Evolutionary conservation across 805 yeast species (phyloP), one percentile per base, ranked within the genome.

Genomic region (Candida verbasci): DNA sequence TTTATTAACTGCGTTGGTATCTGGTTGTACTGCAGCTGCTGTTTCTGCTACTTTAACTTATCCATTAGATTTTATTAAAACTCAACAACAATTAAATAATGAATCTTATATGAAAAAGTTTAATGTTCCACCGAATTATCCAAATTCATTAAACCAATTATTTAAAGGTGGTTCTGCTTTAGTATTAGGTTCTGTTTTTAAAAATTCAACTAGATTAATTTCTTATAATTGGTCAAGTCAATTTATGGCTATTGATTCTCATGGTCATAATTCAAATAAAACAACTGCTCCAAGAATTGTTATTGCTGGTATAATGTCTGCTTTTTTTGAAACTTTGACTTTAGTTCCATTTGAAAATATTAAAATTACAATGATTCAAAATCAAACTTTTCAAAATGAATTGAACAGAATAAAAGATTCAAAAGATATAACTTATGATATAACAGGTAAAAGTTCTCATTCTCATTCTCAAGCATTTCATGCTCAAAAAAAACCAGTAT

Each of bases 301-400:
- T 6, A 78, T 84, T 40, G 96, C 96, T 3, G 96, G 95, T 8
- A 70, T 72, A 1, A 74, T 86, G 65, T 84, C 95, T 4, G 97
- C 95, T 2, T 69, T 83, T 39, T 62, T 81, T 29, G 97, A 93
- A 56, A 80, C 94, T 2, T 44, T 88, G 23, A 75, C 84, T 71
- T 77, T 91, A 16, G 84, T 93, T 14, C 98, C 97, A 0, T 89
- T 91, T 55, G 98, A 91, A 52, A 85, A 82, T 50, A 69, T 87
- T 46, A 87, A 87, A 53, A 80, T 84, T 2, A 71, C 82, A 7
- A 76, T 85, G 85, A 80, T 87, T 42, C 94, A 86, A 49, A 80
- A 82, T 52, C 68, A 80, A 33, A 44, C 55, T 3, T 47, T 59
- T 27, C 35, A 30, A 17, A 61, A 61, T 37, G 68, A 62, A 35